Base-by-base conservation (phyloP, 768 basidiomycete genomes). In the Phaeotremella skinneri region DNA sequence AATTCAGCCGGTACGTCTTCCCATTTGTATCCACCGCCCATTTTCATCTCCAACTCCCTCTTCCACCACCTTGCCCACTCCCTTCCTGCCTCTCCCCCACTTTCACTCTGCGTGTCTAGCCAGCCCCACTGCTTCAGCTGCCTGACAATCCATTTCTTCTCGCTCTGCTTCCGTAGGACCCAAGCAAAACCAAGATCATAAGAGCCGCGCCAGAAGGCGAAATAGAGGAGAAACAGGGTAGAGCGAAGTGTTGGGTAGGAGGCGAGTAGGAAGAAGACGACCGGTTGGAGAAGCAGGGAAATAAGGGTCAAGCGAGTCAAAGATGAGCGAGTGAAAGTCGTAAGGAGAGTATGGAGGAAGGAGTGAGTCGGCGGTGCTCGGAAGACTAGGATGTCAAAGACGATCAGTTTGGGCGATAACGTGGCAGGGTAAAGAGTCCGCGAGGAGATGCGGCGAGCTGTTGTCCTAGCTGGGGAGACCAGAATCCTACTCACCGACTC, bases 131-230 rank as follows among this genome's bases (percentile, higher is more conserved):
- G 80, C 56, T 88, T 84, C 1, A 97, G 81, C 67, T 87, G 84
- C 29, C 84, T 81, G 45, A 96, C 91, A 66, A 99, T 90, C 89
- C 91, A 97, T 69, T 85, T 87, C 79, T 85, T 86, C 80, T 94
- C 93, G 81, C 91, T 94, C 79, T 99, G 96, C 75, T 89, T 88
- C 9, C 90, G 90, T 57, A 99, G 81, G 11, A 97, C 84, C 86
- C 88, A 96, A 0, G 92, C 96, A 47, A 99, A 83, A 0, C 94
- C 94, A 30, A 83, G 87, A 76, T 99, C 90, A 73, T 99, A 99
- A 9, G 89, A 87, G 2, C 83, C 82, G 1, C 96, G 81, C 91
- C 93, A 99, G 76, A 97, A 90, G 9, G 85, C 85, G 72, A 99
- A 97, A 77, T 93, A 94, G 59, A 88, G 57, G 23, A 92, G 78